Evolutionary conservation across 306 rosid genomes (phyloP), one percentile per base, ranked within the genome.

Genomic region (Alnus rubra): DNA sequence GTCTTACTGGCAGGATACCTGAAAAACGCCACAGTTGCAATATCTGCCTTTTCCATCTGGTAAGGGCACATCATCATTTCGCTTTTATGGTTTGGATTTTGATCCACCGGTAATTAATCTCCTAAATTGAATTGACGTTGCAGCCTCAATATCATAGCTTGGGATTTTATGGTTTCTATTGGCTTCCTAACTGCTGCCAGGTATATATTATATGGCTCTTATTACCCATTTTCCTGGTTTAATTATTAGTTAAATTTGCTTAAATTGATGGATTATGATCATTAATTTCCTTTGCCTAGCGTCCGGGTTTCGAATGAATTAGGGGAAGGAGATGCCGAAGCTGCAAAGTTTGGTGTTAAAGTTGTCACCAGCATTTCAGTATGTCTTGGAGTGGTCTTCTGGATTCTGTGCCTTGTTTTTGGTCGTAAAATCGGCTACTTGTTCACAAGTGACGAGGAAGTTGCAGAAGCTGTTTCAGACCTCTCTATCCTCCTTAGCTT

Each of bases 241-340:
- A n/a, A 65, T 35, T 9, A 16, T 5, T 67, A 1, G 39, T 39
- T n/a, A 18, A 0, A 19, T 28, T 28, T 15, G 47, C 39, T 15
- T 37, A 1, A 16, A 39, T 3, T 67, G 19, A 67, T 15, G 8
- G 50, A 67, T 64, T 7, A 15, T 37, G 0, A 64, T 35, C 9
- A 9, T 9, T 9, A 2, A n/a, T 23, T 23, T 23, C 28, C 4
- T 2, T 39, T 4, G 42, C 30, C 14, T 67, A 67, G 71, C 28
- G 71, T 67, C 15, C 71, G 71, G 15, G 71, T 67, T 15, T 67
- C 71, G 11, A 67, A 67, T 42, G 71, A 67, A 67, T 10, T 67
- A 18, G 71, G 71, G 14, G 39, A 9, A 39, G 71, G 71, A 39
- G 71, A 67, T 67, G 71, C 71, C 39, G 23, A 37, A 67, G 71